phyloP scores from a whole-genome alignment of 2,329 filamentous ascomycete genomes.

The Aspergillus udagawae region DNA sequence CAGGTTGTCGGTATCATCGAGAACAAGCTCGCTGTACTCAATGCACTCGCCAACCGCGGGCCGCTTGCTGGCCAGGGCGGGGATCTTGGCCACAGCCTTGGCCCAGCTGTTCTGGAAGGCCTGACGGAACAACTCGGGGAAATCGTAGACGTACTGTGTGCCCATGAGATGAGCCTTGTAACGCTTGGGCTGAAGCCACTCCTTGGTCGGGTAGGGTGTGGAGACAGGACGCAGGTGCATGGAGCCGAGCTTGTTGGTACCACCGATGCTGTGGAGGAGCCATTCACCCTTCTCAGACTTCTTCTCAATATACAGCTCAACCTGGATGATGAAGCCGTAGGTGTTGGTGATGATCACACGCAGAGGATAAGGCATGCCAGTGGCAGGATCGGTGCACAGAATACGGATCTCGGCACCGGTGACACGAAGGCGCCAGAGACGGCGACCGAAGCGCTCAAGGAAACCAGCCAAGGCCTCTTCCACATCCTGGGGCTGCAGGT shows the following conservation, averaged over 20 bases:
- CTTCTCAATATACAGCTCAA: conserved; percentile 95
- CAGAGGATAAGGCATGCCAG: conserved; percentile 81
- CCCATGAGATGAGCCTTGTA: conserved; percentile 99
- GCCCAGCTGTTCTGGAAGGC: conserved; percentile 94
- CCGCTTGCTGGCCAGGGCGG: conserved; percentile 71
- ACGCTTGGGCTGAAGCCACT: conserved; percentile 96
- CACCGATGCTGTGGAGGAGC: conserved; percentile 97
- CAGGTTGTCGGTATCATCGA: conserved; percentile 89
- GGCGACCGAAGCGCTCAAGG: conserved; percentile 90
- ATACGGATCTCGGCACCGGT: conserved; percentile 98
- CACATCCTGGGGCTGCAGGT: conserved; percentile 81
- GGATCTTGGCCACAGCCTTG: conserved; percentile 68
- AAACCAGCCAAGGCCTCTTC: conserved; percentile 92
- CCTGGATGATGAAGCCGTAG: conserved; percentile 93
- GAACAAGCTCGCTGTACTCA: conserved; percentile 86
- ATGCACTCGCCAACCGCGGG: conserved; percentile 86
- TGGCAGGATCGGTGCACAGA: conserved; percentile 86
- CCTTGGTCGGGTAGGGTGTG: conserved; percentile 95
- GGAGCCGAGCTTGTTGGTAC: conserved; percentile 88
- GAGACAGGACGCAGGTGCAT: conserved; percentile 91
- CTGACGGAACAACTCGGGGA: conserved; percentile 98
- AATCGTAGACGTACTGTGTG: conserved; percentile 98
- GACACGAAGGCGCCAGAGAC: conserved; percentile 93
- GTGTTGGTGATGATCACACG: conserved; percentile 98
- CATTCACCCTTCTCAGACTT: conserved; percentile 98